A percentile compares a stretch with the other conserved stretches of the same genome.
Evolutionary conservation across 768 basidiomycete genomes (phyloP).

Genomic region (Agaricus blazei): DNA sequence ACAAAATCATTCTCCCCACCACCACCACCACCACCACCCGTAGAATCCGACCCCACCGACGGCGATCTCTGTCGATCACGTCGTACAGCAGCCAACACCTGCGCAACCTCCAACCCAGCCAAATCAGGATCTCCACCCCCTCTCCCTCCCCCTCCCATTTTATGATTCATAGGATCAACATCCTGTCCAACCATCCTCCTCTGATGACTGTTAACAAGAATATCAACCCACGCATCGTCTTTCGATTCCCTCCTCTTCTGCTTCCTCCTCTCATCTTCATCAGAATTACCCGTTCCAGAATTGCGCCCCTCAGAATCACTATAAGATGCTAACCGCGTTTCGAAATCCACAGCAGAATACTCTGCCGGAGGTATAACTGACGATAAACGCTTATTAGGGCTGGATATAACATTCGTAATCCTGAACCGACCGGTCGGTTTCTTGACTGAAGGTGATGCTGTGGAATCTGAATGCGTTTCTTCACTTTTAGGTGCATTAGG

Average conservation of each 20-base stretch:
- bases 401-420: slow-evolving; percentile 45
- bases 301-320: slow-evolving; percentile 29
- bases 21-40: slow-evolving; percentile 25
- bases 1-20: slow-evolving; percentile 23
- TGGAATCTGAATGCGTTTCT: slow-evolving; percentile 28
- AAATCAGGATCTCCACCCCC: slow-evolving; percentile 56
- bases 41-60: slow-evolving; percentile 22
- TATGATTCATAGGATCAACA: slow-evolving; percentile 21
- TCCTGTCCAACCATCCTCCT: slow-evolving; percentile 56
- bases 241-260: slow-evolving; percentile 42
- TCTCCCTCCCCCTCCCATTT: slow-evolving; percentile 13
- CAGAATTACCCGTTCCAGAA: neutral
- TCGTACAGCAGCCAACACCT: slow-evolving; percentile 58
- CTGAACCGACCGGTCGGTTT: slow-evolving; percentile 49
- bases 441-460: slow-evolving; percentile 29
- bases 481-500: slow-evolving; percentile 26
- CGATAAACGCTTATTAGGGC: slow-evolving; percentile 38
- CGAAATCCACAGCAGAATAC: slow-evolving; percentile 78
- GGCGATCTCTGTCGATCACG: slow-evolving; percentile 26
- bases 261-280: slow-evolving; percentile 12
- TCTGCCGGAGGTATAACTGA: slow-evolving; percentile 57
- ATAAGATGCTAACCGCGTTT: slow-evolving; percentile 70
- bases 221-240: slow-evolving; percentile 88
- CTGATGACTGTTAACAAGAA: slow-evolving; percentile 58
- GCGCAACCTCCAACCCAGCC: slow-evolving; percentile 67